Base-by-base conservation (phyloP, 257 asterid species). In the Avicennia marina region DNA sequence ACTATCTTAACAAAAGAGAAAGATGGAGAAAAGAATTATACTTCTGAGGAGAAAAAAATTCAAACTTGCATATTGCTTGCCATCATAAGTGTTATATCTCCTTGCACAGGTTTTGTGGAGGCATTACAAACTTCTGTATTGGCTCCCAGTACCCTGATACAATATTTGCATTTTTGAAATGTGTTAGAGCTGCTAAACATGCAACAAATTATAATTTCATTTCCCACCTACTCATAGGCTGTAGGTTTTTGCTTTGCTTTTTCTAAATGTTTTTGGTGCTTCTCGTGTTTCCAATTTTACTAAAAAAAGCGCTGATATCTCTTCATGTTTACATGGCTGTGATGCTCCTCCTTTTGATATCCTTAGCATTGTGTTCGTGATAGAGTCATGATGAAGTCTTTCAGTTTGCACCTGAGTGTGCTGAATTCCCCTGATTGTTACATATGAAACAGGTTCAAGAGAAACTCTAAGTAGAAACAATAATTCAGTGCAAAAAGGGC, bases 401-500 rank as follows among this genome's bases (percentile, higher is more conserved):
- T 50, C n/a, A 24, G 10, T 46, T 25, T n/a, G 53, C 56, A 66
- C 53, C 62, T 62, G 65, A 33, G 51, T 25, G 55, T 65, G 73
- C 62, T 69, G 79, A 63, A 49, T 51, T 57, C 34, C 64, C 60
- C 16, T 56, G 24, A 58, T 27, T 58, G 58, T 51, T 45, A 22
- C 64, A 40, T 73, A 71, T 53, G 78, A 54, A 58, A 43, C 62
- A 51, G 69, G 63, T 17, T 16, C 66, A 64, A 38, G 46, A 65
- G 76, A 76, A 43, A 78, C 46, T 63, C 50, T 56, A 32, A 71
- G 51, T 66, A 75, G 47, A 24, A 67, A 52, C 36, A 72, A 40
- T 33, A 52, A 55, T 61, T 69, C 86, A 58, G 68, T 33, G 55
- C 58, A 64, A 64, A 44, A 72, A 19, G 72, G 63, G 68, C 51